Evolutionary conservation across 73 alveolate genomes (phyloP).

Genomic region (Blepharisma japonicum): DNA sequence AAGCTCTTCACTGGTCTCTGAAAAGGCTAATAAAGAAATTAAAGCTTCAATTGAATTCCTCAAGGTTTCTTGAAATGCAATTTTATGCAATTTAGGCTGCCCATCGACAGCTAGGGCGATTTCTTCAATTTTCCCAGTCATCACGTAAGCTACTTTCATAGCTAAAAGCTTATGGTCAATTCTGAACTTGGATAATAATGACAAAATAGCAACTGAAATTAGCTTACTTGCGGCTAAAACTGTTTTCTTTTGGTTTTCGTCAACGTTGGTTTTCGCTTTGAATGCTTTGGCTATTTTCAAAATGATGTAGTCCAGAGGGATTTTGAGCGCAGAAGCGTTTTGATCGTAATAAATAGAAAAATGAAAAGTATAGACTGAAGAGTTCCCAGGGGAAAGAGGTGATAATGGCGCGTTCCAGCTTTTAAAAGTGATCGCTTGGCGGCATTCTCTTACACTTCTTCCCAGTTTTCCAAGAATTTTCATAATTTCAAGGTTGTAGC

Average conservation of each 20-base stretch:
- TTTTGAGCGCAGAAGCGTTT: not conserved
- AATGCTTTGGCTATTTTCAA: not conserved
- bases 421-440: not conserved
- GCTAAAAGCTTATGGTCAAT: constrained; percentile 1
- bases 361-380: not conserved
- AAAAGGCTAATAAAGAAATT: not conserved
- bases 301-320: constrained; percentile 10
- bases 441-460: constrained; percentile 16
- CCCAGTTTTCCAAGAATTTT: constrained; percentile 13
- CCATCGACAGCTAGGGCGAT: not conserved
- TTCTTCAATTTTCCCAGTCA: not conserved
- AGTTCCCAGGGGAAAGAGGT: not conserved
- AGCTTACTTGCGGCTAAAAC: constrained; percentile 23
- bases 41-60: constrained; percentile 17
- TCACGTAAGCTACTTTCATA: constrained; percentile 1
- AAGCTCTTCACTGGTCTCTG: constrained; percentile 16
- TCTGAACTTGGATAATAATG: constrained; percentile 1
- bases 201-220: not conserved
- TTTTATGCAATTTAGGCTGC: not conserved
- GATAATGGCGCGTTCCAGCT: not conserved
- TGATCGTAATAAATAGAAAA: not conserved
- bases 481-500: not conserved
- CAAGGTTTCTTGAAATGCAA: not conserved
- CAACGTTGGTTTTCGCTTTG: constrained; percentile 1
- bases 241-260: constrained; percentile 27